These are phyloP conservation scores for Ogataea salicorniae DNA, from an alignment of 805 yeast genomes.

Conservation along the genomic window DNA sequence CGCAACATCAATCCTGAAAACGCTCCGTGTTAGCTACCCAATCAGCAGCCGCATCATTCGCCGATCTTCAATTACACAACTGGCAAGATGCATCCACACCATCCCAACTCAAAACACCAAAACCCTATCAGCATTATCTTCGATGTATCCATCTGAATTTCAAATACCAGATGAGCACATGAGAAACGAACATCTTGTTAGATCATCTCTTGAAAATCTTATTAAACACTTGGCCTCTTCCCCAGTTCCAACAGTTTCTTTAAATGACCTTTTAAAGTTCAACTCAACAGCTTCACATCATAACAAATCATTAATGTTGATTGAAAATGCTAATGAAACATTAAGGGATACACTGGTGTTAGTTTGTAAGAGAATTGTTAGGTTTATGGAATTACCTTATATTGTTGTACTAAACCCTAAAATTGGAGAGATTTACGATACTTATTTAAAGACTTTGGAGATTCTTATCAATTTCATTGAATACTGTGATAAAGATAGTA, in stretches of 20 bases:
- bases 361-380: slow-evolving; percentile 66
- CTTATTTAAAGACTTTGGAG: slow-evolving; percentile 67
- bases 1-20: no score
- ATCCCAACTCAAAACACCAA: no score
- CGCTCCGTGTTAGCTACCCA: not conserved
- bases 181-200: slow-evolving; percentile 11
- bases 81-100: no score
- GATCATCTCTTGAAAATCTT: slow-evolving; percentile 41
- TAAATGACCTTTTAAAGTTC: slow-evolving; percentile 45
- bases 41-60: not conserved
- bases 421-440: slow-evolving; percentile 68
- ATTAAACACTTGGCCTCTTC: slow-evolving; percentile 52
- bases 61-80: no score
- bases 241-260: slow-evolving; percentile 48
- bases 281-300: slow-evolving; percentile 28
- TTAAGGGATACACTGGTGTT: slow-evolving; percentile 50
- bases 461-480: slow-evolving; percentile 38
- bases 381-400: slow-evolving; percentile 74
- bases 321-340: slow-evolving; percentile 49
- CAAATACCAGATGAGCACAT: slow-evolving; percentile 7
- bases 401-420: slow-evolving; percentile 83
- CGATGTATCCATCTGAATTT: slow-evolving; percentile 2
- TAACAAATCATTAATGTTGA: slow-evolving; percentile 29
- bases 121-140: no score
- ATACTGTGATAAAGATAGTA: slow-evolving; percentile 25